Base-by-base conservation (phyloP, 2,329 filamentous ascomycete species). In the Cladophialophora psammophila region DNA sequence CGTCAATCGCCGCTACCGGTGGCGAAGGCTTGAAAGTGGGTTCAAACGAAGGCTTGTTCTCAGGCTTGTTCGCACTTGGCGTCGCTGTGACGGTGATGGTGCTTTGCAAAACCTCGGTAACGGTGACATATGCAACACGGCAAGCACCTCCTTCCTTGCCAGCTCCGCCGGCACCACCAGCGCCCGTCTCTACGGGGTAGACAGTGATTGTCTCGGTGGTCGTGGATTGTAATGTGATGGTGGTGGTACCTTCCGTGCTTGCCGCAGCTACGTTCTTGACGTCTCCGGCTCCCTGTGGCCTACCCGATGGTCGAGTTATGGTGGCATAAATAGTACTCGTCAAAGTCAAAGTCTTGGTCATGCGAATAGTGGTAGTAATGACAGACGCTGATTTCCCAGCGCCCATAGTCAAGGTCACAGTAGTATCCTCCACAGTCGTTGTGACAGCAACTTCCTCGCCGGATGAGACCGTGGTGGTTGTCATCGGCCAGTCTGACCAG, bases 251-350 rank as follows among this genome's bases (percentile, higher is more conserved):
- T 42, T 60, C 53, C 35, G 20, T 54, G n/a, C n/a, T 65, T 18
- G 58, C 60, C 15, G 60, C 57, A 60, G 68, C 69, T 15, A 67
- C 62, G 54, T 70, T 50, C 45, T 60, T 57, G 45, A 64, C 40
- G 48, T 40, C 53, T 31, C 63, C 52, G 54, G 63, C 32, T 20
- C 32, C 63, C 34, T 60, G 34, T 2, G 55, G 58, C 15, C 50
- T 54, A 6, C 40, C 31, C 9, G 64, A 68, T 34, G 68, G 63
- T 36, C 48, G 60, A n/a, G 60, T 66, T 48, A 70, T 66, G 48
- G 68, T 70, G 35, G 68, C 65, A 58, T 68, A 68, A 26, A 70
- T 66, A 8, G 66, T 68, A 32, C 63, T 68, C 4, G 65, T 68
- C 10, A 63, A 5, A 8, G 38, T 64, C 48, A 68, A 63, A 12